Evolutionary conservation across 129 eudicot species (phyloP), one percentile per base, ranked within the genome.

Genomic region (Scalesia atractyloides): DNA sequence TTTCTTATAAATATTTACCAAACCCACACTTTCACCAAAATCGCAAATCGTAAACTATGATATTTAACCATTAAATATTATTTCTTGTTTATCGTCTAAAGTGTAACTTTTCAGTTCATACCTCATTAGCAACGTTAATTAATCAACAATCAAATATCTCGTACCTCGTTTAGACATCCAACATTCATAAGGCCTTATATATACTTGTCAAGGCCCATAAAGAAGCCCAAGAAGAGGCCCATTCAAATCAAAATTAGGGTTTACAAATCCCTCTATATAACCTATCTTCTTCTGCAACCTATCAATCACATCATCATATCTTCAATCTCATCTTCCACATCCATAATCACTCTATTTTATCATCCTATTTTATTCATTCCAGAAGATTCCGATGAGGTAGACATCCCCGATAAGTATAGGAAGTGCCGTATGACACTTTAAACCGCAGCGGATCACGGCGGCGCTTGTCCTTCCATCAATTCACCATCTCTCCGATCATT

Each of bases 391-490:
- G n/a, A 72, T 85, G 94, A 90, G 86, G 96, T 88, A 88, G 88
- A 73, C 39, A 14, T 82, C 97, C 97, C 97, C 85, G 3, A 15
- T 19, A 86, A 75, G 80, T 82, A 91, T 91, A 88, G 97, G 97
- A 91, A 91, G 97, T 91, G 97, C 87, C 97, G 93, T 91, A 91
- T 91, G 96, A 91, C 97, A 88, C 97, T 0, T 14, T 37, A 85
- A 84, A 82, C 77, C 79, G 74, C 87, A 84, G 78, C 78, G 69
- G 79, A 17, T 64, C 20, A 22, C 62, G 49, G 80, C 76, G 73
- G 64, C 58, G 56, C 67, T 72, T 19, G 15, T 53, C 26, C 64
- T 1, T 24, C 64, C 64, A 10, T 41, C 64, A 58, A 5, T 13
- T 58, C 2, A 11, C 64, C 2, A 3, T 9, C 0, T 5, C 64